Evolutionary conservation across 192 early-diverging fungal genomes (phyloP).

Genomic region (Obelidium mucronatum): DNA sequence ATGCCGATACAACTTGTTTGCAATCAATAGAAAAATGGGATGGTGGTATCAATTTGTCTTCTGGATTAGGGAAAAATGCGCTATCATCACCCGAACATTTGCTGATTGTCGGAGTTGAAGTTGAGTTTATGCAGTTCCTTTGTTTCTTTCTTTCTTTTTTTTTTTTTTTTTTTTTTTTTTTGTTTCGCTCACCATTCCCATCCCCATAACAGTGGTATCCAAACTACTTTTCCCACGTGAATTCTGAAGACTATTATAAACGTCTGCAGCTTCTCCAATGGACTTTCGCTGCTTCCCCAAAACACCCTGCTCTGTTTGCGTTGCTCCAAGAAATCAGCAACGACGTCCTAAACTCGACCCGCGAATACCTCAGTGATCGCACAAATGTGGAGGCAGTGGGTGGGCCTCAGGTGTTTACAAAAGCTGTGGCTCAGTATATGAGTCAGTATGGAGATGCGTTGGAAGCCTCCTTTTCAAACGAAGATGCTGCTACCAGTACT

Average conservation of each 20-base stretch:
- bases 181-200: not conserved
- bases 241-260: not conserved
- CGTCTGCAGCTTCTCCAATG: constrained; percentile 20
- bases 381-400: constrained; percentile 18
- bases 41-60: no score
- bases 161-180: no score
- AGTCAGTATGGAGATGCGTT: constrained; percentile 10
- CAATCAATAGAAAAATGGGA: not conserved
- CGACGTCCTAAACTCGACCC: not conserved
- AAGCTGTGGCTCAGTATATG: constrained; percentile 1
- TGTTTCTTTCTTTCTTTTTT: no score
- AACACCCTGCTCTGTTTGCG: not conserved
- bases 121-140: no score
- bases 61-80: not conserved
- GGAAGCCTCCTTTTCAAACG: no score
- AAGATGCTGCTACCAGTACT: not conserved
- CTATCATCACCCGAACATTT: no score
- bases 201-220: constrained; percentile 16
- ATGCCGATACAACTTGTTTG: constrained; percentile 28
- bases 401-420: constrained; percentile 20
- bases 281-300: constrained; percentile 22
- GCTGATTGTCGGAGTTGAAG: constrained; percentile 33
- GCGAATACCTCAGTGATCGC: constrained; percentile 6
- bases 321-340: constrained; percentile 3
- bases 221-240: not conserved